These are phyloP conservation scores for Tulasnella calospora DNA, from an alignment of 768 basidiomycete species.

Conservation along the genomic window DNA sequence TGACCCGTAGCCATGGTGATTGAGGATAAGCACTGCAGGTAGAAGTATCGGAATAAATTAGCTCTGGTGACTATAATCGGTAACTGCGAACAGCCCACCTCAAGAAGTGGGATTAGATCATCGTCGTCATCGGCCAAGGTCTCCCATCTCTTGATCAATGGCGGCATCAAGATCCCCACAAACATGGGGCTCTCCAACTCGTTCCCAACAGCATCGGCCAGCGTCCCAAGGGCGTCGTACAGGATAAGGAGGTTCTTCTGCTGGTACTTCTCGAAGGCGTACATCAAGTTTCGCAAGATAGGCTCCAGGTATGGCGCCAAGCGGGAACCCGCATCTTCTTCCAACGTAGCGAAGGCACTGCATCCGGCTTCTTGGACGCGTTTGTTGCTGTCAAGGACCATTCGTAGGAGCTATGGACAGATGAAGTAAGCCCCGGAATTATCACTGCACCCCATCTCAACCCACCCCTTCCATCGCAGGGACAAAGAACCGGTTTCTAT, in stretches of 20 bases:
- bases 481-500: conserved; percentile 85
- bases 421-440: not conserved
- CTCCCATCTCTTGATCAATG: conserved; percentile 84
- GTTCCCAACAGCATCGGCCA: conserved; percentile 91
- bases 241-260: conserved; percentile 99
- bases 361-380: conserved; percentile 99
- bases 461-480: conserved; percentile 97
- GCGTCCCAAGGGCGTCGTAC: conserved; percentile 97
- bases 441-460: conserved; percentile 22
- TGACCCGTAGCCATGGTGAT: conserved; percentile 94
- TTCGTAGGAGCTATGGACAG: conserved; percentile 74
- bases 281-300: conserved; percentile 87
- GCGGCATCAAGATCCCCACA: conserved; percentile 95
- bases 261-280: conserved; percentile 97
- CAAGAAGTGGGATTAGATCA: conserved; percentile 88
- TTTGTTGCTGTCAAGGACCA: conserved; percentile 98
- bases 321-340: conserved; percentile 90
- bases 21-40: conserved; percentile 84
- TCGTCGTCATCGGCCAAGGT: conserved; percentile 86
- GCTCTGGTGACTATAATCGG: not conserved
- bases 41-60: conserved; percentile 20
- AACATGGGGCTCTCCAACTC: conserved; percentile 80
- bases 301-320: conserved; percentile 93
- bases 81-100: conserved; percentile 50
- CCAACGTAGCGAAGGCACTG: conserved; percentile 95